Conservation (phyloP, 2,329 filamentous ascomycete genomes). For the Aureobasidium melanogenum region DNA sequence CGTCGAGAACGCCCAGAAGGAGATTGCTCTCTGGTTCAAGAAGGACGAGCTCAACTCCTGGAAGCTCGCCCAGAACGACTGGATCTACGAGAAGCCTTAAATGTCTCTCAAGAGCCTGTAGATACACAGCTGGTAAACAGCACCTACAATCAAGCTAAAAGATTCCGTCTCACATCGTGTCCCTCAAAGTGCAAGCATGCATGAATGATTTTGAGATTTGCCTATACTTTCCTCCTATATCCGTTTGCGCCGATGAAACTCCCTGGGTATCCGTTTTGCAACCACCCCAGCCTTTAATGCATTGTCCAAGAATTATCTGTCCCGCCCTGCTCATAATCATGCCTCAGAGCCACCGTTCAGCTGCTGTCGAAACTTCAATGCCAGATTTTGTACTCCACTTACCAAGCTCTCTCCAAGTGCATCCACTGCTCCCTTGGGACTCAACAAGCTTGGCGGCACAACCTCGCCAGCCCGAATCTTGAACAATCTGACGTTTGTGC, state of each 20-base stretch:
- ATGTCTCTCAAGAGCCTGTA: not conserved
- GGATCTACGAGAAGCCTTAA: constrained; percentile 69
- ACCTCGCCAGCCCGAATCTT: constrained; percentile 77
- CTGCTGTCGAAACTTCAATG: constrained; percentile 2
- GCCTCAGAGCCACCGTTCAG: constrained; percentile 3
- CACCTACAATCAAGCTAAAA: not conserved
- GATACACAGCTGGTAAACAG: not conserved
- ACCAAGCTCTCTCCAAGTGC: constrained; percentile 61
- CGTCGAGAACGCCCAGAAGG: constrained; percentile 99
- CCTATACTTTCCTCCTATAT: not conserved
- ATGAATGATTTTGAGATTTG: not conserved
- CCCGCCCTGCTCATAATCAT: not conserved
- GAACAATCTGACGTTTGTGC: constrained; percentile 80
- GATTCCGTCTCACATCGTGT: not conserved
- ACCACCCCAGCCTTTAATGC: not conserved
- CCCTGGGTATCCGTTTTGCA: not conserved
- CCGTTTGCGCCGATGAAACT: not conserved
- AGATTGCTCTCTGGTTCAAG: constrained; percentile 98
- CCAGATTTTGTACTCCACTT: constrained; percentile 4
- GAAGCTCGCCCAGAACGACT: constrained; percentile 77
- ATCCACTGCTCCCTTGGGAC: constrained; percentile 83
- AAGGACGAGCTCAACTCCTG: constrained; percentile 75
- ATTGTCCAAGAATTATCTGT: not conserved
- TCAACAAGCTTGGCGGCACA: constrained; percentile 64
- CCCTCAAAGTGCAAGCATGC: not conserved